Base-by-base conservation (phyloP, 108 stramenopile species). In the Fragilariopsis cylindrus region DNA sequence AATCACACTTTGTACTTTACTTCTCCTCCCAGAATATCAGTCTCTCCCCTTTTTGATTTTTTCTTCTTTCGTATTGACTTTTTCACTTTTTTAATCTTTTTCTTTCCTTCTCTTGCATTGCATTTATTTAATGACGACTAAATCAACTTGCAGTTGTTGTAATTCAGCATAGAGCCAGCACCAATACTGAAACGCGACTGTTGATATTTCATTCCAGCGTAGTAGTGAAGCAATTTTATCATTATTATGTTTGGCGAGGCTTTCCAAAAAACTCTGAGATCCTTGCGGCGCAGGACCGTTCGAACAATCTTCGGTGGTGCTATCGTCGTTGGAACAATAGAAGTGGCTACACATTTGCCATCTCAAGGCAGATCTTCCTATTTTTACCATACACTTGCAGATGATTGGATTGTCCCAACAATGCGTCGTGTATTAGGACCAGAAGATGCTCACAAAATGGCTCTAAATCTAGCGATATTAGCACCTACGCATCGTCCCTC, bases 341-440 rank as follows among this genome's bases (percentile, higher is more conserved):
- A 93, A 78, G 70, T 84, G 3, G 90, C 90, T 42, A 93, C 92
- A 9, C 87, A 91, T 62, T 67, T 91, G 46, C 92, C 92, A 40
- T 79, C 87, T 67, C 79, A 93, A 74, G 92, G 92, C 5, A 84
- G 88, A 48, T 87, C 91, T 6, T 78, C 84, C 7, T 65, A 63
- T n/a, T 64, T 81, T 12, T 95, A 95, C 77, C 91, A 92, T 75
- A 41, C 54, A 3, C 49, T 95, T 42, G 80, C 82, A 40, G 94
- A 95, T 71, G 12, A 74, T 7, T 16, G 82, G 48, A 54, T 82
- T 48, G 92, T 88, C 7, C 94, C 94, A 3, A 21, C 88, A 30
- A 71, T 91, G 48, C 77, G 91, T 64, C 72, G 75, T 2, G 30
- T 84, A 16, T 69, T 91, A 7, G 69, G 78, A 71, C 87, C 91